Base-by-base conservation (phyloP, 495 filamentous ascomycete species). In the Penicillium waksmanii region DNA sequence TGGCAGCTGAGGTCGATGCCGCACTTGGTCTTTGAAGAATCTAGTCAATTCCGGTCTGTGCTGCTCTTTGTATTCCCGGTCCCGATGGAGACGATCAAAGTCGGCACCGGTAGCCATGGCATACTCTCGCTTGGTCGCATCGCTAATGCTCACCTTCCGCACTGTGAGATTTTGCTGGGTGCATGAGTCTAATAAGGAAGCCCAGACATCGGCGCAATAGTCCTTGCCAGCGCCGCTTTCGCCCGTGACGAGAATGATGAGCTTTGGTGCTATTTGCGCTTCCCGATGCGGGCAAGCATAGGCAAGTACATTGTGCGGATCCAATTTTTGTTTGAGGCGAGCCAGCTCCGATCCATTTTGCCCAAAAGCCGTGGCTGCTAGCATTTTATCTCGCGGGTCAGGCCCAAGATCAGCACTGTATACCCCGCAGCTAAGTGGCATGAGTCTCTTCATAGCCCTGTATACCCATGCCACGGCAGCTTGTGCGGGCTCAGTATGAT, bases 351-450 rank as follows among this genome's bases (percentile, higher is more conserved):
- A 19, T 27, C 54, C 61, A 65, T 87, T 87, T 12, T 70, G 73
- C 50, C 84, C 85, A 76, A 88, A 88, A 51, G 84, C 85, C 63
- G 71, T 80, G 35, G 66, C 63, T 23, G 82, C 81, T 48, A 89
- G 76, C 17, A 51, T 57, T 5, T 71, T 62, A 61, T 89, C 85
- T 76, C 84, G 66, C 7, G 86, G 84, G 62, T 87, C 85, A 8
- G 84, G 85, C 23, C 85, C 85, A 35, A 87, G 83, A 66, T 87
- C 86, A 34, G 86, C 83, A 51, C 80, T 73, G 65, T 87, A 87
- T 44, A 70, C 79, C 72, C 85, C 85, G 51, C 61, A 66, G 60
- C 82, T 79, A 36, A 82, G 56, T 52, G 85, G 73, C 58, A 87
- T 66, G 60, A 87, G 65, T 21, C 77, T 64, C 31, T 8, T 50